Base-by-base conservation (phyloP, 352 stramenopile species). In the Phytophthora ohioensis region DNA sequence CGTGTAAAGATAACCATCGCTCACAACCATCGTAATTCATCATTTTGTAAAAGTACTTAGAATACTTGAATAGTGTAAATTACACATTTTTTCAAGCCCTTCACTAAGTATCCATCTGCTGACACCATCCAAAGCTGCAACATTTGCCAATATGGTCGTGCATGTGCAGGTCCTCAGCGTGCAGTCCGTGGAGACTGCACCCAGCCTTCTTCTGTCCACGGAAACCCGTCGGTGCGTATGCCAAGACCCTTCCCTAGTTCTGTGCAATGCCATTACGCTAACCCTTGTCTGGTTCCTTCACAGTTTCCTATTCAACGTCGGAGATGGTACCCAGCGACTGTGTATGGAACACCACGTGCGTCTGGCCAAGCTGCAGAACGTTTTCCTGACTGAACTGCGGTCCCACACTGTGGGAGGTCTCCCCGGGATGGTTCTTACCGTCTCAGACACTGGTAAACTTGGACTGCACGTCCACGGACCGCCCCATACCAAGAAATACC, bases 261-360 rank as follows among this genome's bases (percentile, higher is more conserved):
- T 41, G 13, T 35, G 35, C 58, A 57, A 52, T 65, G 38, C 27
- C 7, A 52, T 48, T 56, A 10, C 41, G 6, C 35, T 73, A 41
- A 79, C 52, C 4, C 1, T 46, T 57, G 13, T 41, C 48, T 71
- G 10, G 15, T 27, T 52, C 12, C 11, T 38, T 13, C 36, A 3
- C 64, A 93, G 85, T n/a, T 94, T 96, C 67, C 64, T 98, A 21
- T 97, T 98, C 66, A 96, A 98, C 58, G 91, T 95, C 10, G 89
- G 91, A 31, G 92, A 97, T 70, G 92, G 92, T 63, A 95, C 80
- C 7, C 92, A 98, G 68, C 82, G 92, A 31, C 79, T 97, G 71
- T 97, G 88, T 75, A 97, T 97, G 88, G 92, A 98, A 79, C 92
- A 98, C 77, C 87, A 94, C 73, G 82, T 97, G 64, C 87, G 91